phyloP scores from a whole-genome alignment of 257 asterid genomes.

The Solanum chilense region DNA sequence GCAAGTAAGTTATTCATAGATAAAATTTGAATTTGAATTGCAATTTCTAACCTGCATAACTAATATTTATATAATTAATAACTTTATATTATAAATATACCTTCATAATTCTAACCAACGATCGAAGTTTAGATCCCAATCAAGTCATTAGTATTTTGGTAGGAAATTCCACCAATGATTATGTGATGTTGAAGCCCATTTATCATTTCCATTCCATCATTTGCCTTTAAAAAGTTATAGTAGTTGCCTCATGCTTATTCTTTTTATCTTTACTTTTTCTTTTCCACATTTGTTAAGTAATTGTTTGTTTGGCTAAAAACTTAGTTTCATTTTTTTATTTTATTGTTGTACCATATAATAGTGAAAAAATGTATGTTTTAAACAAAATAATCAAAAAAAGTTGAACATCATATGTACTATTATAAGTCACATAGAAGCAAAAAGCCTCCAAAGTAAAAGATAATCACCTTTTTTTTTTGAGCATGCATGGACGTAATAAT shows the following conservation, averaged over 20 bases:
- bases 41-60: too few species aligned
- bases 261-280: neutral
- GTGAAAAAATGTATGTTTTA: neutral
- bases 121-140: neutral
- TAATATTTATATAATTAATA: too few species aligned
- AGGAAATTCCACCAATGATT: neutral
- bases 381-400: neutral
- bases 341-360: neutral
- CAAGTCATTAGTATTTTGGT: neutral
- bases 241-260: neutral
- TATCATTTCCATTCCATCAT: neutral
- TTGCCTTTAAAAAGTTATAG: neutral
- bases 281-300: neutral
- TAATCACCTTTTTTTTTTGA: neutral
- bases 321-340: neutral
- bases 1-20: too few species aligned
- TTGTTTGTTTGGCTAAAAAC: neutral
- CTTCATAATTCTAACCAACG: neutral
- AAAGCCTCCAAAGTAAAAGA: neutral
- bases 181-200: neutral
- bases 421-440: neutral
- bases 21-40: neutral
- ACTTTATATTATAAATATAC: too few species aligned
- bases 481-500: conserved; percentile 2
- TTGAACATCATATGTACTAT: neutral